Evolutionary conservation across 2,329 filamentous ascomycete species (phyloP).

Genomic region (Biscogniauxia sp.): DNA sequence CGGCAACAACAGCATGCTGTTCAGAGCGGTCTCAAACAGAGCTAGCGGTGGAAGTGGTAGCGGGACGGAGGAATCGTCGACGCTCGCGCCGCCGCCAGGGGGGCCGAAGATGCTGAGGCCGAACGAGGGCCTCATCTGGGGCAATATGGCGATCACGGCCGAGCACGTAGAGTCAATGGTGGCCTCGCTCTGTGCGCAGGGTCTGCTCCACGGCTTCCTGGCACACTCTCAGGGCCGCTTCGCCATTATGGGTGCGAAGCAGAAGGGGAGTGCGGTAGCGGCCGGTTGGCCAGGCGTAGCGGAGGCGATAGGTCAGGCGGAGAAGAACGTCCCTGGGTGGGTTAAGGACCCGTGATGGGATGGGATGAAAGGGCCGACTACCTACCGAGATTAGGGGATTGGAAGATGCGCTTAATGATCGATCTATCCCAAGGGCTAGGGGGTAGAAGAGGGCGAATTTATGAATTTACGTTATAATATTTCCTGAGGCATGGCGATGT

Average conservation of each 20-base stretch:
- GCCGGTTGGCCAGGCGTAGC: slow-evolving; percentile 77
- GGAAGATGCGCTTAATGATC: too few species aligned
- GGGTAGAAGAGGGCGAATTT: too few species aligned
- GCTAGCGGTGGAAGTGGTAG: slow-evolving; percentile 32
- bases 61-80: slow-evolving; percentile 34
- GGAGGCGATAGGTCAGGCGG: slow-evolving; percentile 62
- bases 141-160: slow-evolving; percentile 57
- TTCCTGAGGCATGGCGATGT: too few species aligned
- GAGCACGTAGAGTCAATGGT: slow-evolving; percentile 75
- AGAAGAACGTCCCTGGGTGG: slow-evolving; percentile 44
- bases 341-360: slow-evolving; percentile 19
- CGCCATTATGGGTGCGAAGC: slow-evolving; percentile 76
- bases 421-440: too few species aligned
- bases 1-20: slow-evolving; percentile 49
- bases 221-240: slow-evolving; percentile 75
- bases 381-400: too few species aligned
- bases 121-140: slow-evolving; percentile 61
- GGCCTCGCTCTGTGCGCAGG: slow-evolving; percentile 74
- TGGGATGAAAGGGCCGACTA: too few species aligned
- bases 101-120: slow-evolving; percentile 49
- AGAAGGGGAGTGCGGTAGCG: slow-evolving; percentile 58
- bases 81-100: slow-evolving; percentile 47
- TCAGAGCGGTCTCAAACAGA: slow-evolving; percentile 51
- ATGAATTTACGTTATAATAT: too few species aligned
- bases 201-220: slow-evolving; percentile 79